Conservation (phyloP, 1,284 basidiomycete species). For the Mycosarcoma mackinlayi region DNA sequence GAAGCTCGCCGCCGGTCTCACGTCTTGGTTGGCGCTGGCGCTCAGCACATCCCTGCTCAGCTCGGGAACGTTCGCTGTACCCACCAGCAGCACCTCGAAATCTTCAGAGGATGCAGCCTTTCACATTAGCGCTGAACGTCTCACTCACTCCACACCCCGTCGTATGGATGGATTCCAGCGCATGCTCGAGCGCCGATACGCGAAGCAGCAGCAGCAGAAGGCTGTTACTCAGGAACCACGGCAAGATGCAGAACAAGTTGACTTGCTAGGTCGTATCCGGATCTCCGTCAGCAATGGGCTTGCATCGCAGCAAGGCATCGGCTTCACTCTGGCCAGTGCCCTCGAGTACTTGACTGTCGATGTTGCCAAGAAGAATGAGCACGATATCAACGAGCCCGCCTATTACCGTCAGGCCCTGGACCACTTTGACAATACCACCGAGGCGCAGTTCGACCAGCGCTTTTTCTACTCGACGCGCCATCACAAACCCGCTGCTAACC, state of each 20-base stretch:
- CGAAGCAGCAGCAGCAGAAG: constrained; percentile 31
- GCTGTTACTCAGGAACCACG: background rate
- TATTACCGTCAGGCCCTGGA: constrained; percentile 84
- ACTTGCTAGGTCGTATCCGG: constrained; percentile 16
- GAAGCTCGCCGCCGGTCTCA: constrained; percentile 29
- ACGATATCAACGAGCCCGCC: constrained; percentile 38
- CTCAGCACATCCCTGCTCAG: constrained; percentile 12
- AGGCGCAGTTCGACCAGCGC: constrained; percentile 71
- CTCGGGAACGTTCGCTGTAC: constrained; percentile 10
- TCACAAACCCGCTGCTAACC: constrained; percentile 82
- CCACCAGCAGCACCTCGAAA: constrained; percentile 2
- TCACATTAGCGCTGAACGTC: constrained; percentile 38
- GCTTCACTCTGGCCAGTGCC: constrained; percentile 12
- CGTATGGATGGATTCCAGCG: constrained; percentile 44
- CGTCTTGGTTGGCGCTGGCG: constrained; percentile 31
- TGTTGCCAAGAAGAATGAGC: constrained; percentile 7
- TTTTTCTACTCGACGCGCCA: constrained; percentile 91
- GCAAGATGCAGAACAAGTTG: background rate
- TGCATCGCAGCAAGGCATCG: constrained; percentile 19
- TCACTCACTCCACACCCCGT: constrained; percentile 39
- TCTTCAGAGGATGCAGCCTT: background rate
- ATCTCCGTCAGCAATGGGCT: constrained; percentile 14
- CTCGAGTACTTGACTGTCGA: constrained; percentile 19
- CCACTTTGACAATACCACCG: constrained; percentile 71
- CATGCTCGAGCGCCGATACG: constrained; percentile 37